These are phyloP conservation scores for Metarhizium guizhouense DNA, from an alignment of 2,329 filamentous ascomycete genomes.

Conservation along the genomic window DNA sequence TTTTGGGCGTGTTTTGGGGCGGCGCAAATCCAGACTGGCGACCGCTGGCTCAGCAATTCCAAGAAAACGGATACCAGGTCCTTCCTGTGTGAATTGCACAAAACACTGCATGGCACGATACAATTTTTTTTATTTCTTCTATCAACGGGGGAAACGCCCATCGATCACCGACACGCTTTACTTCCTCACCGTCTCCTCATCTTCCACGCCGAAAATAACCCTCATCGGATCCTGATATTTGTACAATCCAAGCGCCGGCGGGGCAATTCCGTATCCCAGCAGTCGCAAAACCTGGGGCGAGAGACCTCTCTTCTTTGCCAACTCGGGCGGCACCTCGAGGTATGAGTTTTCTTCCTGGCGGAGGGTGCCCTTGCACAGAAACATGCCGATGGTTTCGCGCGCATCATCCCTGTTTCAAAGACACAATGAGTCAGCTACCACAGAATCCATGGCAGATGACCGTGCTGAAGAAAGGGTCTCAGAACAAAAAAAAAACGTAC, in stretches of 20 bases:
- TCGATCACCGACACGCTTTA: background rate
- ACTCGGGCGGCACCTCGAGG: constrained; percentile 18
- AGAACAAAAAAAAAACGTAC: constrained; percentile 6
- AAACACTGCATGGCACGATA: no score
- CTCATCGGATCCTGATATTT: constrained; percentile 28
- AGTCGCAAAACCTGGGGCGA: constrained; percentile 22
- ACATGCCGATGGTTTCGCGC: constrained; percentile 23
- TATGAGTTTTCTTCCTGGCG: constrained; percentile 27
- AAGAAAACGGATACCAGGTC: constrained; percentile 14
- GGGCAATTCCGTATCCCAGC: constrained; percentile 23
- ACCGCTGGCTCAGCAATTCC: constrained; percentile 13
- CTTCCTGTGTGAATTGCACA: constrained; percentile 10
- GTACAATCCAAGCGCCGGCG: constrained; percentile 25
- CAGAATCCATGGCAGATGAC: no score
- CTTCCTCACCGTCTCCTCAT: constrained; percentile 21
- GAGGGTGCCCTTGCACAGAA: constrained; percentile 23
- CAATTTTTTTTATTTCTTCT: no score
- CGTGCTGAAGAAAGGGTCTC: background rate
- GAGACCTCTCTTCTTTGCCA: constrained; percentile 19
- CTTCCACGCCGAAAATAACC: constrained; percentile 25
- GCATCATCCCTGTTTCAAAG: constrained; percentile 14
- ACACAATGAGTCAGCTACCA: no score
- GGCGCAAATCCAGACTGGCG: constrained; percentile 16
- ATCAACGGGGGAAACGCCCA: no score
- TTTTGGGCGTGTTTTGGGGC: constrained; percentile 17